A percentile compares a stretch with the other conserved stretches of the same genome.
phyloP scores from a whole-genome alignment of 768 basidiomycete genomes.

The Sutorius australiensis region DNA sequence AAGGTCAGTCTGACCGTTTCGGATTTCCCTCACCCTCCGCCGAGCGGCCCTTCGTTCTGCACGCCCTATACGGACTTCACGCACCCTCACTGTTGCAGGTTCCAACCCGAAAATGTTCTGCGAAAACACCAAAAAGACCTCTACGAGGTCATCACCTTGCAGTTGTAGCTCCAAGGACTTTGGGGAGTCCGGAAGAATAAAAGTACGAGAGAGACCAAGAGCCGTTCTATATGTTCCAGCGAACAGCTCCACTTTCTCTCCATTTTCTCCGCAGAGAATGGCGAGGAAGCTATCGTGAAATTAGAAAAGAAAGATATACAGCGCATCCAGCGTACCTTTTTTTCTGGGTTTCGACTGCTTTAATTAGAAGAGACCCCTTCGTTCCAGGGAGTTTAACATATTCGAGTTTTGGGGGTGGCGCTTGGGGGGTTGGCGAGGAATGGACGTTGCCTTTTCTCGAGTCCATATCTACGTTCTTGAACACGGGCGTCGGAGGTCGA shows the following conservation, averaged over 20 bases:
- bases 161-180: conserved; percentile 82
- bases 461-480: conserved; percentile 43
- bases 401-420: conserved; percentile 80
- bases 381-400: conserved; percentile 92
- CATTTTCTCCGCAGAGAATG: conserved; percentile 87
- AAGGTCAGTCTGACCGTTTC: conserved; percentile 45
- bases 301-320: background rate
- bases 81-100: conserved; percentile 90
- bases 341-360: conserved; percentile 85
- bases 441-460: conserved; percentile 30
- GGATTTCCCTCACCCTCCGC: conserved; percentile 68
- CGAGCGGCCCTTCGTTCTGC: conserved; percentile 84
- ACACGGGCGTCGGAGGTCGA: conserved; percentile 33
- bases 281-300: conserved; percentile 68
- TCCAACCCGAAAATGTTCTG: conserved; percentile 92
- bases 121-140: conserved; percentile 86
- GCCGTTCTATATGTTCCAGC: conserved; percentile 90
- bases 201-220: conserved; percentile 85
- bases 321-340: conserved; percentile 57
- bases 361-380: conserved; percentile 77
- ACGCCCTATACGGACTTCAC: conserved; percentile 87
- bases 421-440: conserved; percentile 40
- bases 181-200: conserved; percentile 89
- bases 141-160: conserved; percentile 89
- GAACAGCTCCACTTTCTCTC: conserved; percentile 91